A percentile compares a stretch with the other conserved stretches of the same genome.
phyloP scores from a whole-genome alignment of 23 red algal species.

The Chondrus crispus region DNA sequence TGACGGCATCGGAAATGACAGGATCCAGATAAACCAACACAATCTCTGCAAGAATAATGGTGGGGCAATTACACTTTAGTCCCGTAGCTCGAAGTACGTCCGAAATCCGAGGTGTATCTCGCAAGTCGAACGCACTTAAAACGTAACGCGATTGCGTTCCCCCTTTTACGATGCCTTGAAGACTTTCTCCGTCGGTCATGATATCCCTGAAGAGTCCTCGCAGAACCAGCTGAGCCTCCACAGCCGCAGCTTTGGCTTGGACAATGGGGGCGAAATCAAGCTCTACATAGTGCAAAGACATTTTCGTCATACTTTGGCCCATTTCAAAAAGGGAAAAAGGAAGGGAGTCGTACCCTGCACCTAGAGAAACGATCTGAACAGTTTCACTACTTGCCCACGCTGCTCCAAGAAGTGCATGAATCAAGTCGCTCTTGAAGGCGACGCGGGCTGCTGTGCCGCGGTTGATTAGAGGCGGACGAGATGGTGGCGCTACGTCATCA shows the following conservation, averaged over 20 bases:
- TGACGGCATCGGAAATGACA: slow-evolving; percentile 9
- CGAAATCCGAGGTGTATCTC: slow-evolving; percentile 9
- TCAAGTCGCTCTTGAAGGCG: slow-evolving; percentile 6
- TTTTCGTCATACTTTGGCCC: neutral
- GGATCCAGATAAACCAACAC: slow-evolving; percentile 73
- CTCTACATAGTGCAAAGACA: slow-evolving; percentile 50
- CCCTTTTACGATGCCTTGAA: neutral
- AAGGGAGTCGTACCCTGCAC: slow-evolving; percentile 72
- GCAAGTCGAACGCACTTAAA: slow-evolving; percentile 34
- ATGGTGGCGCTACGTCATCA: neutral
- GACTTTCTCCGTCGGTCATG: too few species aligned
- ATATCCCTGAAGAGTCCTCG: neutral
- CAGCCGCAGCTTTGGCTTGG: neutral
- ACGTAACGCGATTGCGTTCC: slow-evolving; percentile 1
- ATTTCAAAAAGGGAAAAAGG: slow-evolving; percentile 27
- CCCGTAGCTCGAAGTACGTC: neutral
- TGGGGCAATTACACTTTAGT: neutral
- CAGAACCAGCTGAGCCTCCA: neutral
- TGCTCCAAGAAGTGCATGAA: slow-evolving; percentile 23
- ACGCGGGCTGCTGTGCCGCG: slow-evolving; percentile 63
- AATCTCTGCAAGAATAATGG: slow-evolving; percentile 68
- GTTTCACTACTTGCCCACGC: neutral
- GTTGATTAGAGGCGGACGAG: slow-evolving; percentile 68
- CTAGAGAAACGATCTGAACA: slow-evolving; percentile 66
- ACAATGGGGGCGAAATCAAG: slow-evolving; percentile 61